Conservation (phyloP, 225 moss, liverwort and hornwort species). For the Physcomitrium patens region DNA sequence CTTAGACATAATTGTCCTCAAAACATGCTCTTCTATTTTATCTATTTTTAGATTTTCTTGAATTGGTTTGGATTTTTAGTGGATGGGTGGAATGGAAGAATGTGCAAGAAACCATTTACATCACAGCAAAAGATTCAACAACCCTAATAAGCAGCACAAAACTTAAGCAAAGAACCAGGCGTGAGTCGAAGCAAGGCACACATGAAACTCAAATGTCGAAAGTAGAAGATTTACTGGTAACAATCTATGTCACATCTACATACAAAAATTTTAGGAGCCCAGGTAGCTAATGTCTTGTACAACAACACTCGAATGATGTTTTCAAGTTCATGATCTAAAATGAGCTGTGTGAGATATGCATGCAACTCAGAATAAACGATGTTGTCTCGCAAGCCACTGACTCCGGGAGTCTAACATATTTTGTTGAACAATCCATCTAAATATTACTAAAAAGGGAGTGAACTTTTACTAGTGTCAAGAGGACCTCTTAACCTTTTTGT, state of each 20-base stretch:
- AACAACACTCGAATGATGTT: slow-evolving; percentile 36
- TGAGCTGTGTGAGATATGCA: slow-evolving; percentile 28
- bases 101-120: too few species aligned
- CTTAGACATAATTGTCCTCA: too few species aligned
- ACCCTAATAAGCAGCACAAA: neutral
- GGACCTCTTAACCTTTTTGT: slow-evolving; percentile 28
- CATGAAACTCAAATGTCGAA: neutral
- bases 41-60: too few species aligned
- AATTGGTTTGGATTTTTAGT: too few species aligned
- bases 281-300: slow-evolving; percentile 26
- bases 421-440: slow-evolving; percentile 28
- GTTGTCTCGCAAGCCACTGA: slow-evolving; percentile 12
- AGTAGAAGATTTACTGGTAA: slow-evolving; percentile 26
- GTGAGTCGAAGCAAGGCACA: neutral
- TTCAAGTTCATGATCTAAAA: slow-evolving; percentile 41
- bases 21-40: too few species aligned
- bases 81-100: too few species aligned
- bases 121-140: too few species aligned
- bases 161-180: neutral
- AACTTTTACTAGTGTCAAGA: neutral
- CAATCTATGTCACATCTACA: slow-evolving; percentile 30
- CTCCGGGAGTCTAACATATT: slow-evolving; percentile 6
- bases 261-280: slow-evolving; percentile 31
- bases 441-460: slow-evolving; percentile 12
- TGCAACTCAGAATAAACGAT: slow-evolving; percentile 21